These are phyloP conservation scores for Gentiana straminea DNA, from an alignment of 257 asterid species.

Conservation along the genomic window DNA sequence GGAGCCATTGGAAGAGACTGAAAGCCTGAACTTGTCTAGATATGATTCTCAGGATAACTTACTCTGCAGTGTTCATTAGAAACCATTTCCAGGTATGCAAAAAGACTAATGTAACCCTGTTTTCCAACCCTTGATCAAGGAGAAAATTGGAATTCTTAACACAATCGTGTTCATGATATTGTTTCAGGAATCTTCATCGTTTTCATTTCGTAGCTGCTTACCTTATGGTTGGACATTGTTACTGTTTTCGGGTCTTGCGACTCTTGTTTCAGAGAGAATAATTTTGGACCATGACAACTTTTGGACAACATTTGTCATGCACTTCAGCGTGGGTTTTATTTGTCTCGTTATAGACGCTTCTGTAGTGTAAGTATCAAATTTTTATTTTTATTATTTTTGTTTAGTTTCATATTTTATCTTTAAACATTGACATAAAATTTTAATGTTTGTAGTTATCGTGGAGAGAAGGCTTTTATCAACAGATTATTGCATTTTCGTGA, in stretches of 20 bases:
- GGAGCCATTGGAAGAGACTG: neutral
- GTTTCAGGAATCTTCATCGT: conserved; percentile 54
- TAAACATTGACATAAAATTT: neutral
- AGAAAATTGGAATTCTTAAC: neutral
- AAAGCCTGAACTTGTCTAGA: conserved; percentile 59
- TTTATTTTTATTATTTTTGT: neutral
- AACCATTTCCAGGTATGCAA: conserved; percentile 66
- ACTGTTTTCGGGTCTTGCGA: conserved; percentile 51
- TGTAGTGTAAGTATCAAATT: conserved; percentile 43
- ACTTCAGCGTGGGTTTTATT: conserved; percentile 54
- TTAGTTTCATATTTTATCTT: neutral
- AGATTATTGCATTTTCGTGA: conserved; percentile 56
- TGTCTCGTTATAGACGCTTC: conserved; percentile 45
- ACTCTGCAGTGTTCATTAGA: conserved; percentile 71
- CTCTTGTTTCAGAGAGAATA: conserved; percentile 49
- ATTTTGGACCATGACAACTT: conserved; percentile 62
- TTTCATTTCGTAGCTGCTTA: conserved; percentile 71
- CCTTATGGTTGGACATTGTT: conserved; percentile 66
- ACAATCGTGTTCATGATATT: conserved; percentile 1
- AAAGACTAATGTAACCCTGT: neutral
- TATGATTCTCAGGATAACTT: conserved; percentile 74
- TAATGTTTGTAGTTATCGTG: conserved; percentile 33
- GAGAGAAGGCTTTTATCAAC: conserved; percentile 62
- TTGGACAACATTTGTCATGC: conserved; percentile 63
- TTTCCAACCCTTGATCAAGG: neutral